These are phyloP conservation scores for Niebla homalea DNA, from an alignment of 495 filamentous ascomycete genomes.

Conservation along the genomic window DNA sequence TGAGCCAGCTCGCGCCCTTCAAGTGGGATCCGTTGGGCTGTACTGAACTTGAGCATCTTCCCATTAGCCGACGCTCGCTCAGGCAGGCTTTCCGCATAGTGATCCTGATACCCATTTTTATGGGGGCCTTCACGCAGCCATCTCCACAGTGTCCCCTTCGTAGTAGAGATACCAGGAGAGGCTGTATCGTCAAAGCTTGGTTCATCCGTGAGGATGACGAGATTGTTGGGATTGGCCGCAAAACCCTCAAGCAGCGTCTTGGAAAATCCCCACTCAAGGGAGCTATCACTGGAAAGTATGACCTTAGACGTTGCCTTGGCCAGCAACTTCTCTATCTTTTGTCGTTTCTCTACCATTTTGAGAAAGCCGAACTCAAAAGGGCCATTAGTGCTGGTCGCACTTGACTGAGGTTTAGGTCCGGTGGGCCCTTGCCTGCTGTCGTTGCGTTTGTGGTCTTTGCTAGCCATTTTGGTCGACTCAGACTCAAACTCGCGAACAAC, in stretches of 20 bases:
- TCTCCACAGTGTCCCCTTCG: conserved; percentile 52
- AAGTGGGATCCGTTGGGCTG: conserved; percentile 48
- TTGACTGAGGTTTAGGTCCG: conserved; percentile 27
- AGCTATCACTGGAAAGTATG: conserved; percentile 80
- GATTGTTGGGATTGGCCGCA: conserved; percentile 59
- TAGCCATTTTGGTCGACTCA: conserved; percentile 34
- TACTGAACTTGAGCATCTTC: conserved; percentile 43
- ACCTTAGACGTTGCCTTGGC: conserved; percentile 46
- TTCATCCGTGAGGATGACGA: conserved; percentile 71
- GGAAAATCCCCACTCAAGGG: conserved; percentile 91
- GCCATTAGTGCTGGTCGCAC: conserved; percentile 35
- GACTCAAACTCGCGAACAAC: conserved; percentile 87
- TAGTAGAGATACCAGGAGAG: conserved; percentile 24
- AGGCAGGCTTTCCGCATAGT: conserved; percentile 47
- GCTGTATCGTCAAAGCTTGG: neutral
- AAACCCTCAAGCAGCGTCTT: conserved; percentile 66
- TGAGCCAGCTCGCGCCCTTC: conserved; percentile 58
- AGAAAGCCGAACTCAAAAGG: conserved; percentile 89
- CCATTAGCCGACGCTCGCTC: conserved; percentile 54
- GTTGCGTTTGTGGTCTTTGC: conserved; percentile 29
- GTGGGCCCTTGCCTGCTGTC: conserved; percentile 23
- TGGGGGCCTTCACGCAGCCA: conserved; percentile 25
- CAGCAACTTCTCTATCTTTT: conserved; percentile 54
- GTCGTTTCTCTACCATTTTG: conserved; percentile 62
- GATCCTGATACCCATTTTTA: conserved; percentile 40